Evolutionary conservation across 495 filamentous ascomycete species (phyloP).

Genomic region (Delitschia confertaspora): DNA sequence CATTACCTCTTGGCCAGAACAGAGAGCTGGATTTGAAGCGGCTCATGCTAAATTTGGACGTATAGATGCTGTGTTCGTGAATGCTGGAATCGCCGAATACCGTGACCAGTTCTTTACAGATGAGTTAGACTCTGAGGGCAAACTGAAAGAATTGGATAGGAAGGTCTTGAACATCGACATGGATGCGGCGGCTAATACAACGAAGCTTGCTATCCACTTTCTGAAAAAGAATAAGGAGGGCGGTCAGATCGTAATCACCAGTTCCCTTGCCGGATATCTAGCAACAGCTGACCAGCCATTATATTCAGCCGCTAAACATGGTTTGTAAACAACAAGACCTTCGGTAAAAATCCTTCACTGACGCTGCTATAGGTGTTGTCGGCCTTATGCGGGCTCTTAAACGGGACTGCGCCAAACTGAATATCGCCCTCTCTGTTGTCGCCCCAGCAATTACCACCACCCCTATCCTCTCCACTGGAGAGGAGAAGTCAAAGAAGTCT

Average conservation of each 20-base stretch:
- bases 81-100: constrained; percentile 34
- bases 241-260: constrained; percentile 30
- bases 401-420: constrained; percentile 27
- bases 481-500: constrained; percentile 12
- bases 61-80: constrained; percentile 32
- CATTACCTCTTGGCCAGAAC: constrained; percentile 29
- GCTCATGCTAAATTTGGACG: constrained; percentile 26
- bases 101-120: constrained; percentile 33
- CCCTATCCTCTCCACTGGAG: constrained; percentile 19
- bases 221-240: constrained; percentile 30
- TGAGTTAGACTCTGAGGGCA: constrained; percentile 22
- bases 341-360: too few species aligned
- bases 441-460: constrained; percentile 35
- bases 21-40: constrained; percentile 29
- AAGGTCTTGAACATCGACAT: constrained; percentile 30
- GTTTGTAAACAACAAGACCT: too few species aligned
- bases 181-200: constrained; percentile 29
- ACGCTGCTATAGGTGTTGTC: constrained; percentile 26
- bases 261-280: constrained; percentile 32
- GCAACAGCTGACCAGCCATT: constrained; percentile 31
- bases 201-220: constrained; percentile 32
- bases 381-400: constrained; percentile 35
- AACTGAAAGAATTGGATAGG: constrained; percentile 30
- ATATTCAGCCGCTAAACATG: constrained; percentile 33
- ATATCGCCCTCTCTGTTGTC: constrained; percentile 30